Evolutionary conservation across 2,329 filamentous ascomycete genomes (phyloP), one percentile per base, ranked within the genome.

Genomic region (Penicillium sp.): DNA sequence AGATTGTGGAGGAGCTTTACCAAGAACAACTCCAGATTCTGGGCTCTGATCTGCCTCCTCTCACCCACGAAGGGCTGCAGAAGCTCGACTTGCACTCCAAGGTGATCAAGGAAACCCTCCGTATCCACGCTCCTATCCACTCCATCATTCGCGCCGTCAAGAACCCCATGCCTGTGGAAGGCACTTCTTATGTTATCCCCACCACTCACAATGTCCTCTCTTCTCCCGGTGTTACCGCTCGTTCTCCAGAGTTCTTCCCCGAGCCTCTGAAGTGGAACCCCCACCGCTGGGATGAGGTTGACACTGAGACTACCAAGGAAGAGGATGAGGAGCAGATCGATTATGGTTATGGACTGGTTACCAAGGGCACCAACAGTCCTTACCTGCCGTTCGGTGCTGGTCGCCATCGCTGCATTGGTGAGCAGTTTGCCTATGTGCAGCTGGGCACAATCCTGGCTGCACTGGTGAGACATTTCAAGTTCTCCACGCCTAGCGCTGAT

Each of bases 381-480:
- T 97, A 97, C 73, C 84, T 97, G 45, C 93, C 93, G 2, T 97
- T 97, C 70, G 93, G 93, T 56, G 93, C 92, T 30, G 93, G 93
- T 40, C 83, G 93, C 64, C 93, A 97, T 77, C 83, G 93, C 63
- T 97, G 93, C 77, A 97, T 97, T 69, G 93, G 93, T 62, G 93
- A 97, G 81, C 91, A 96, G 69, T 97, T 97, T 73, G 93, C 93
- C 64, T 96, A 95, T 72, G 82, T 95, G 55, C 93, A 97, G 77
- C 80, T 97, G 60, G 88, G 92, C 71, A 91, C 90, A 42, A 95
- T 97, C 63, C 79, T 88, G 12, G 90, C 87, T 48, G 86, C 86
- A 56, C 78, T 92, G 62, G 88, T 96, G 38, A 83, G 91, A 47
- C 73, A 85, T 50, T 90, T 96, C 79, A 93, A 90, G 78, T 84